phyloP scores from a whole-genome alignment of 176 grass and related monocot genomes.

The Areca catechu region DNA sequence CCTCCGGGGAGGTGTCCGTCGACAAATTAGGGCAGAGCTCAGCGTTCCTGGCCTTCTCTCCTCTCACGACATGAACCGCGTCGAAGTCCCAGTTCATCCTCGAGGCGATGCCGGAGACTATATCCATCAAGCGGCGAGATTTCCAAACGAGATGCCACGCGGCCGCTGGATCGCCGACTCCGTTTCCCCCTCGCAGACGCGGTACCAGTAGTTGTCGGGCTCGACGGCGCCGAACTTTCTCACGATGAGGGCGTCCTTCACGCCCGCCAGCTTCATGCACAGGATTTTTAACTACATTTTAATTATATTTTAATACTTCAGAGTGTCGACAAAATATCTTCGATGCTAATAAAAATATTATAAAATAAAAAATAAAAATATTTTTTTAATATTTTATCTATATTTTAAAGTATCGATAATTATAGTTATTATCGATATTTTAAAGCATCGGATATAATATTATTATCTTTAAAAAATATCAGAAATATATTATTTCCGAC shows the following conservation, averaged over 20 bases:
- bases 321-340: too few relatives aligned
- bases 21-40: conserved; percentile 70
- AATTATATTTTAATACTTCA: too few relatives aligned
- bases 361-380: too few relatives aligned
- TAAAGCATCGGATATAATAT: too few relatives aligned
- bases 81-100: conserved; percentile 90
- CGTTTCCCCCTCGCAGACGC: conserved; percentile 78
- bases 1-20: conserved; percentile 65
- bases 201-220: conserved; percentile 83
- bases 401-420: too few relatives aligned
- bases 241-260: conserved; percentile 82
- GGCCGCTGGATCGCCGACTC: conserved; percentile 78
- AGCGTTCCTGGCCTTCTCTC: conserved; percentile 72
- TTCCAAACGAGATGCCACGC: conserved; percentile 86
- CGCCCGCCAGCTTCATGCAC: conserved; percentile 52
- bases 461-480: too few relatives aligned
- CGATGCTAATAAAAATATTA: too few relatives aligned
- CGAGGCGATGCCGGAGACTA: conserved; percentile 67
- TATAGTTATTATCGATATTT: too few relatives aligned
- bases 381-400: too few relatives aligned
- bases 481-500: too few relatives aligned
- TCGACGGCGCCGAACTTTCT: conserved; percentile 66
- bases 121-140: conserved; percentile 80
- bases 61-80: conserved; percentile 63
- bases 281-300: too few relatives aligned